phyloP scores from a whole-genome alignment of 768 basidiomycete genomes.

The Lactarius trivialis region DNA sequence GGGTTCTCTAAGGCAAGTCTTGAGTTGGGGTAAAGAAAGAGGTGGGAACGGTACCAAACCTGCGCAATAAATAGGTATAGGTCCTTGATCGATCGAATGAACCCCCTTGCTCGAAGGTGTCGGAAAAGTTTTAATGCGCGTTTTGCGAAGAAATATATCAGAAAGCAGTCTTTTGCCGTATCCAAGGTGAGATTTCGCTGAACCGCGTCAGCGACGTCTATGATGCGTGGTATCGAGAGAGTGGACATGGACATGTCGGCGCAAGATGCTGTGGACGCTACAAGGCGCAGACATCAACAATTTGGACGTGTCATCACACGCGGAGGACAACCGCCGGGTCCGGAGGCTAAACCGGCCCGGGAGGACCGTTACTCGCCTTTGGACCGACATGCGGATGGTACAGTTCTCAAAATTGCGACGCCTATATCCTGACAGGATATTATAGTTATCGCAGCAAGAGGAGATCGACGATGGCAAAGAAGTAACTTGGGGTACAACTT shows the following conservation, averaged over 20 bases:
- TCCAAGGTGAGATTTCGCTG: slow-evolving; percentile 29
- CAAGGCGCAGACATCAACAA: background rate
- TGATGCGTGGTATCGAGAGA: slow-evolving; percentile 12
- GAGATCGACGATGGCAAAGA: slow-evolving; percentile 69
- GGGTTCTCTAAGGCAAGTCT: slow-evolving; percentile 37
- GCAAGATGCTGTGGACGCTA: background rate
- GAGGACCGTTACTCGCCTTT: background rate
- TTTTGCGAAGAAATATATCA: slow-evolving; percentile 51
- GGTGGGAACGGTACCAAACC: slow-evolving; percentile 33
- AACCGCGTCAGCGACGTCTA: slow-evolving; percentile 7
- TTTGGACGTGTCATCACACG: no score
- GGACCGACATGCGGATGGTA: slow-evolving; percentile 51
- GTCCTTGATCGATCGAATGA: slow-evolving; percentile 43
- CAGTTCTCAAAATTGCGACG: slow-evolving; percentile 9
- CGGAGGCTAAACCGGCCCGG: background rate
- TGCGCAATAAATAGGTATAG: slow-evolving; percentile 47
- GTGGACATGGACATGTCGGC: slow-evolving; percentile 6
- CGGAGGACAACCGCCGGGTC: background rate
- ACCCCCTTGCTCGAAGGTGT: slow-evolving; percentile 59
- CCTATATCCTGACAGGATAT: background rate
- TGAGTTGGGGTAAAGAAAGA: background rate
- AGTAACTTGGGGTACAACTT: slow-evolving; percentile 75
- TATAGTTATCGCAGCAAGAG: slow-evolving; percentile 67
- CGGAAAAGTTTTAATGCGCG: slow-evolving; percentile 49
- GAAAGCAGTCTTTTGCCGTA: slow-evolving; percentile 47